Evolutionary conservation across 83 land plant genomes (phyloP).

Genomic region (Larix sibirica): DNA sequence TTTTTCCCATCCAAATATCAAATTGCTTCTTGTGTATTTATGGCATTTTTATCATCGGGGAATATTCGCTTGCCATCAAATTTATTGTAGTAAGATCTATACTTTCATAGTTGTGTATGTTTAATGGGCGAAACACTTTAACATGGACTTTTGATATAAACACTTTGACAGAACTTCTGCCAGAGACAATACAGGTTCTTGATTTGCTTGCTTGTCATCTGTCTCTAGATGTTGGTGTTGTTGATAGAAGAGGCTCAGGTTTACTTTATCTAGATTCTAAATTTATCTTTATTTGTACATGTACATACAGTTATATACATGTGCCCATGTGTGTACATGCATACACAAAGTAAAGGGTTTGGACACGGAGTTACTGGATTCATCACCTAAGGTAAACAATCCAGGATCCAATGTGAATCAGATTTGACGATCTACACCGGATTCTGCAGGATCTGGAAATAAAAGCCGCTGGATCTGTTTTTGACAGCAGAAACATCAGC

Average conservation of each 20-base stretch:
- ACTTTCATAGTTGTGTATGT: background rate
- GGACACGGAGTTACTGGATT: too few species aligned
- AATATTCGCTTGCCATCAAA: background rate
- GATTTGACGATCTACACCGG: too few species aligned
- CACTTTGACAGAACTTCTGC: background rate
- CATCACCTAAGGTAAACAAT: too few species aligned
- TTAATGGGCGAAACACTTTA: background rate
- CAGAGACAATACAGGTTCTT: background rate
- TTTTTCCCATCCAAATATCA: background rate
- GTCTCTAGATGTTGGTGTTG: background rate
- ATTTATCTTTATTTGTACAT: background rate
- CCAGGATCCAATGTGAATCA: too few species aligned
- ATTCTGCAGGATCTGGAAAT: too few species aligned
- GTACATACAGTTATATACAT: background rate
- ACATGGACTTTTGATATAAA: background rate
- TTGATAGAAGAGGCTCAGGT: background rate
- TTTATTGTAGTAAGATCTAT: background rate
- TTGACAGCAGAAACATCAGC: too few species aligned
- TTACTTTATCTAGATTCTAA: background rate
- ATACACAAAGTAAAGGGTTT: background rate
- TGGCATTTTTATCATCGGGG: background rate
- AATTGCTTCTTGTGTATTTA: background rate
- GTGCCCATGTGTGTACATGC: background rate
- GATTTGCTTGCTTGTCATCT: background rate
- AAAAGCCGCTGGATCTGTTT: too few species aligned